Percentiles rank a stretch among this genome's conserved stretches.
Evolutionary conservation across 2,329 filamentous ascomycete species (phyloP).

Genomic region (Zasmidium citrigriseum): DNA sequence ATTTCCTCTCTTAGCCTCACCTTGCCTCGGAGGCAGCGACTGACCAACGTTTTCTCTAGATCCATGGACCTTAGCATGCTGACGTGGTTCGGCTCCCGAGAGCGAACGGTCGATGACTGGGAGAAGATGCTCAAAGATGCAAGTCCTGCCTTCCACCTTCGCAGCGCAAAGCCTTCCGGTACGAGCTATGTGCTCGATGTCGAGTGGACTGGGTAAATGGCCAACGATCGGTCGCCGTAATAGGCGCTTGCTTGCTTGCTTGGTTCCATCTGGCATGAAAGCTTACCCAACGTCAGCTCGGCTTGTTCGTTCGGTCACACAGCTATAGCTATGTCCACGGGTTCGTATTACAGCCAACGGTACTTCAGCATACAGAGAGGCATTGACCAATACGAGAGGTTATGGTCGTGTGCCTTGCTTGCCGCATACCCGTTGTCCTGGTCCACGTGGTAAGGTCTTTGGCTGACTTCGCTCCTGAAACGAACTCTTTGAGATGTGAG

Average conservation of each 20-base stretch:
- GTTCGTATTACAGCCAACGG: too few relatives aligned
- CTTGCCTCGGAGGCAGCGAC: not conserved
- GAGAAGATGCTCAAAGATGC: not conserved
- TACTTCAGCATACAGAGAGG: too few relatives aligned
- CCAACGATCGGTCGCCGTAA: not conserved
- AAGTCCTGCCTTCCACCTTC: not conserved
- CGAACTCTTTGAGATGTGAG: too few relatives aligned
- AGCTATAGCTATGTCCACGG: too few relatives aligned
- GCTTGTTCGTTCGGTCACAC: too few relatives aligned
- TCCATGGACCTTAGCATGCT: conserved; percentile 6
- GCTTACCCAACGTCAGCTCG: not conserved
- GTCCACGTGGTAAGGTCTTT: too few relatives aligned
- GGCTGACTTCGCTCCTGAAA: too few relatives aligned
- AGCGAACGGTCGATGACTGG: not conserved
- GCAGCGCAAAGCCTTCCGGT: not conserved
- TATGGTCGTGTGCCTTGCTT: too few relatives aligned
- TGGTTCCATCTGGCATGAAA: too few relatives aligned
- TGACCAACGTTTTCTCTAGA: not conserved
- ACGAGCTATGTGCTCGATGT: not conserved
- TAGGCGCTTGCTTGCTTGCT: not conserved
- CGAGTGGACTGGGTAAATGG: not conserved
- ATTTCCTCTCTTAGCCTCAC: not conserved
- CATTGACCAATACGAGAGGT: too few relatives aligned
- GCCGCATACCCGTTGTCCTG: too few relatives aligned
- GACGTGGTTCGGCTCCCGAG: not conserved